Conservation (phyloP, 225 moss, liverwort and hornwort genomes). For the Takakia lepidozioides region DNA sequence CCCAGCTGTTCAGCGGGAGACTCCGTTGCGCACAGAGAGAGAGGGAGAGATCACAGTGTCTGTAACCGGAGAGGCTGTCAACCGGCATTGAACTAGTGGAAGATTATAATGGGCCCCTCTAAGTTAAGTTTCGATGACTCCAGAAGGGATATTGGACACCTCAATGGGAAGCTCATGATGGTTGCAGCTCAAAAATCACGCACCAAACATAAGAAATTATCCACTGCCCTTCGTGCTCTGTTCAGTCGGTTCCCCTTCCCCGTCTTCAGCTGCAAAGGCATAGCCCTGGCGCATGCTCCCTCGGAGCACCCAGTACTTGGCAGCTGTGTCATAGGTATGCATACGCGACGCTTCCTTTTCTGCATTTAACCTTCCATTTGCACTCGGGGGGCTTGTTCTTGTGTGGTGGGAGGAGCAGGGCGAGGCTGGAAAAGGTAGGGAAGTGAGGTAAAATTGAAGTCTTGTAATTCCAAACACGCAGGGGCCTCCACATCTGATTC, state of each 20-base stretch:
- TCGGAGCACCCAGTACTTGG: conserved; percentile 21
- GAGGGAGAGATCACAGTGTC: no score
- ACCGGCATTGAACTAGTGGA: no score
- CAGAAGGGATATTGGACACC: conserved; percentile 33
- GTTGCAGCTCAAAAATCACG: conserved; percentile 25
- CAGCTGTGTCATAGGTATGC: conserved; percentile 44
- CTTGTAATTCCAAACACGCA: not conserved
- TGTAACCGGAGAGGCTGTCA: no score
- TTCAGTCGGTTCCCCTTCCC: conserved; percentile 34
- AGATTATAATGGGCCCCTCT: conserved; percentile 45
- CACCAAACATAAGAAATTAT: conserved; percentile 40
- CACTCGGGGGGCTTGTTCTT: not conserved
- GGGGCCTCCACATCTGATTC: not conserved
- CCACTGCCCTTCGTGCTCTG: conserved; percentile 33
- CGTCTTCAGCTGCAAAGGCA: conserved; percentile 41
- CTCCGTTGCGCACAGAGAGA: no score
- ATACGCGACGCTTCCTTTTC: no score
- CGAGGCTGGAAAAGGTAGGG: not conserved
- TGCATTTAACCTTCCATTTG: not conserved
- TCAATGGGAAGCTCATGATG: conserved; percentile 44
- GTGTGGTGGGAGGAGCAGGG: not conserved
- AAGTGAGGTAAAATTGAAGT: not conserved
- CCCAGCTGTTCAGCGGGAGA: no score
- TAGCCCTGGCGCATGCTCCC: conserved; percentile 15
- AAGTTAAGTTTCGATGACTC: conserved; percentile 35